These are phyloP conservation scores for Wickerhamomyces sydowiorum DNA, from an alignment of 805 yeast species.

Conservation along the genomic window DNA sequence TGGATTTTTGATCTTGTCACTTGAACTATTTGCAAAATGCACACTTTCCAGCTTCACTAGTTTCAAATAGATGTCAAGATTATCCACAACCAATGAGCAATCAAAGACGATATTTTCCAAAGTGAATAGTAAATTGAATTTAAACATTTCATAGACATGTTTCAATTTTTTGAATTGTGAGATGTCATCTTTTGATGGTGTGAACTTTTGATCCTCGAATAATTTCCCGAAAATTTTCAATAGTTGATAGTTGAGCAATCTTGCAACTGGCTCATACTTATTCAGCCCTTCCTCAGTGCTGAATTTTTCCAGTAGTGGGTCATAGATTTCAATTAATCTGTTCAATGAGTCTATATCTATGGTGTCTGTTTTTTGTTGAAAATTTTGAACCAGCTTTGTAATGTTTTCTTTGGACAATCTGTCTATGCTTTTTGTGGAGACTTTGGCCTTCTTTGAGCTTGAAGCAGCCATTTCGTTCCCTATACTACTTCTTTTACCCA, in stretches of 20 bases:
- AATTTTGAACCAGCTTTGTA: conserved; percentile 3
- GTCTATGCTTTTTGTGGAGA: background rate
- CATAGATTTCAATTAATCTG: conserved; percentile 13
- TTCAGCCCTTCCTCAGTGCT: conserved; percentile 13
- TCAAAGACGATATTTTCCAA: conserved; percentile 34
- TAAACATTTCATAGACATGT: conserved; percentile 50
- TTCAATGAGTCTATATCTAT: conserved; percentile 6
- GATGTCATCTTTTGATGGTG: conserved; percentile 31
- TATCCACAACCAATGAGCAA: conserved; percentile 46
- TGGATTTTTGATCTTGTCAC: conserved; percentile 30
- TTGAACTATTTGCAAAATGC: conserved; percentile 39
- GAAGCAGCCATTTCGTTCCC: background rate
- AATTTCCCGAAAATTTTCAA: conserved; percentile 19
- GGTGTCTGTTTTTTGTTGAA: conserved; percentile 5
- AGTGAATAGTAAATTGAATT: conserved; percentile 35
- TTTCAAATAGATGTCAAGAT: conserved; percentile 49
- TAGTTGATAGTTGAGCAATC: conserved; percentile 16
- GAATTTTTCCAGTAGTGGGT: conserved; percentile 13
- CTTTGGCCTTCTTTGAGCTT: conserved; percentile 3
- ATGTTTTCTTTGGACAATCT: conserved; percentile 11
- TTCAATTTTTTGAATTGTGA: conserved; percentile 59
- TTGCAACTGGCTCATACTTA: conserved; percentile 12
- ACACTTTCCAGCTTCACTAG: conserved; percentile 51
- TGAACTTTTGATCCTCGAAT: conserved; percentile 10
- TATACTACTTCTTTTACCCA: conserved; percentile 11